Conservation (phyloP, 2,329 filamentous ascomycete genomes). For the Metarhizium robertsii region DNA sequence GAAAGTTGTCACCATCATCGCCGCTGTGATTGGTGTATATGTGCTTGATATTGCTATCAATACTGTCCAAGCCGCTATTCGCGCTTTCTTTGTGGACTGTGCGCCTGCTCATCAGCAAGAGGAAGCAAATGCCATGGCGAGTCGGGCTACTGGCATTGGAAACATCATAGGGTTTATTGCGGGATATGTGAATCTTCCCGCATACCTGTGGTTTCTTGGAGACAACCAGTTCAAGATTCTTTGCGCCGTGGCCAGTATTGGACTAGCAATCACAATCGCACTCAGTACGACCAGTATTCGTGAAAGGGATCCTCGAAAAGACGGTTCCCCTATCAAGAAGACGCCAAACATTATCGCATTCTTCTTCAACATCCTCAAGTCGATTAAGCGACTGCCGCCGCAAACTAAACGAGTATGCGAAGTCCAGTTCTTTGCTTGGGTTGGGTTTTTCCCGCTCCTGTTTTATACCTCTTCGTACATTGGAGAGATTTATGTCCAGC, state of each 20-base stretch:
- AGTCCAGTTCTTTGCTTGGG: slow-evolving; percentile 81
- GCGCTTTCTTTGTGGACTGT: slow-evolving; percentile 89
- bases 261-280: slow-evolving; percentile 58
- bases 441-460: slow-evolving; percentile 90
- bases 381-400: slow-evolving; percentile 68
- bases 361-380: slow-evolving; percentile 68
- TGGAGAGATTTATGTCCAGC: slow-evolving; percentile 84
- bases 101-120: slow-evolving; percentile 91
- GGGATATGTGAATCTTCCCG: slow-evolving; percentile 72
- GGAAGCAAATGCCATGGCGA: slow-evolving; percentile 88
- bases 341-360: slow-evolving; percentile 64
- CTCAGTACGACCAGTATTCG: slow-evolving; percentile 61
- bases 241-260: slow-evolving; percentile 72
- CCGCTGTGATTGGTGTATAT: slow-evolving; percentile 82
- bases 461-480: slow-evolving; percentile 95
- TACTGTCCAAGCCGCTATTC: slow-evolving; percentile 86
- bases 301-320: slow-evolving; percentile 72
- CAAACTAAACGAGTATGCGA: slow-evolving; percentile 76
- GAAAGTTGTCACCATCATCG: slow-evolving; percentile 58
- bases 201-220: slow-evolving; percentile 69
- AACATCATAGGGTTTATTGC: slow-evolving; percentile 88
- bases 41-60: slow-evolving; percentile 92
- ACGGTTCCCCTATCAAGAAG: slow-evolving; percentile 50
- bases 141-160: slow-evolving; percentile 73
- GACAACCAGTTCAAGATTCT: slow-evolving; percentile 89